Evolutionary conservation across 768 basidiomycete species (phyloP), one percentile per base, ranked within the genome.

Genomic region (Boletales sp.): DNA sequence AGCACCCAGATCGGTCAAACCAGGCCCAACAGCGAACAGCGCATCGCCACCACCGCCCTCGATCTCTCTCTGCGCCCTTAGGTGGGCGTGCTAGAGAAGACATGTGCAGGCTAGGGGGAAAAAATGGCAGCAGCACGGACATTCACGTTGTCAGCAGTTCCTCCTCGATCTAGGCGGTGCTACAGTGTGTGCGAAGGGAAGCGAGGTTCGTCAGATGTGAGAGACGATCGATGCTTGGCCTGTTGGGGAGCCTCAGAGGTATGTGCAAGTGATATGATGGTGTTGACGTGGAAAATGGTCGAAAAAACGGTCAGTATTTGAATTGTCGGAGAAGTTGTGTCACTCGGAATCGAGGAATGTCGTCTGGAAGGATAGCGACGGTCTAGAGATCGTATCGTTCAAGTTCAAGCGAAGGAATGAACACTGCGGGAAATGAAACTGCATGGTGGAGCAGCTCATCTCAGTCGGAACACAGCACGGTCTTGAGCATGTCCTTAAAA

Each of bases 341-440:
- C 19, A 38, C 44, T 51, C 35, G 44, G 49, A 38, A 33, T 17
- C 9, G 21, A 50, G 19, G 44, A 46, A 49, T 46, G 32, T 18
- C 32, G 32, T 41, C 48, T 13, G 41, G 34, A 17, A 49, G 19
- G 34, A 41, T 25, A 19, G 34, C 17, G 12, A 11, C 5, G 21
- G 34, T 49, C 14, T n/a, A 33, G 12, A 37, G 34, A 44, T 50
- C 28, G 33, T 17, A 5, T 41, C 44, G 6, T 44, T 36, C 43
- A 21, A 2, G 21, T 21, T 21, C 21, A 32, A 10, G 37, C 7
- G 48, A n/a, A 37, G 1, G 10, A 13, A 43, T 15, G 34, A 12
- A 36, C 30, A 31, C 28, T 7, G 30, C 13, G 14, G 35, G 36
- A 18, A 42, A 21, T 32, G 21, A 4, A 21, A n/a, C n/a, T n/a